Conservation (phyloP, 2,329 filamentous ascomycete genomes). For the Cladobotryum protrusum region DNA sequence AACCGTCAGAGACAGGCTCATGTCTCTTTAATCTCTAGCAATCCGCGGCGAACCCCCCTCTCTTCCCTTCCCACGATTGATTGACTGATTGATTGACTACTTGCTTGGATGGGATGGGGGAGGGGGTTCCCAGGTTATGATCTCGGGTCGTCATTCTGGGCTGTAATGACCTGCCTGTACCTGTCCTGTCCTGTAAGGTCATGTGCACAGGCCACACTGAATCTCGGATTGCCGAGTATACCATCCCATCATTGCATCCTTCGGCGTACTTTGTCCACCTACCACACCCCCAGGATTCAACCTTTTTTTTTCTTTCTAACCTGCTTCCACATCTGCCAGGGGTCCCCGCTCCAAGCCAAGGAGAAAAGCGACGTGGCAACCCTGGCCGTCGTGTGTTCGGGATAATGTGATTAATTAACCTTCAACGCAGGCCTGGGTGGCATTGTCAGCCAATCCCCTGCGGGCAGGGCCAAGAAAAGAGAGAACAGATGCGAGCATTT, state of each 20-base stretch:
- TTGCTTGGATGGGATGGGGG: background rate
- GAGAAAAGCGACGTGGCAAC: conserved; percentile 6
- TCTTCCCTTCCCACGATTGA: too few relatives aligned
- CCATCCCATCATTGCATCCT: too few relatives aligned
- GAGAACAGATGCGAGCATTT: background rate
- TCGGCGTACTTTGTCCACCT: background rate
- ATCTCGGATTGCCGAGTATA: conserved; percentile 12
- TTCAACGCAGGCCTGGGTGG: conserved; percentile 3
- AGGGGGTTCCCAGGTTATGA: background rate
- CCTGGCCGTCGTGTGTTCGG: conserved; percentile 7
- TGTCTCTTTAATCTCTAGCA: background rate
- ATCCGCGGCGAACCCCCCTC: too few relatives aligned
- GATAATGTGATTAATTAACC: conserved; percentile 9
- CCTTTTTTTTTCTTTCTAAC: background rate
- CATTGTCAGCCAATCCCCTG: conserved; percentile 9
- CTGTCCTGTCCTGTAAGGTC: background rate
- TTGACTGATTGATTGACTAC: too few relatives aligned
- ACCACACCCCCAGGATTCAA: background rate
- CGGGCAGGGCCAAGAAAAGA: background rate
- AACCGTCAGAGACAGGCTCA: background rate
- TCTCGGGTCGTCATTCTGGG: background rate
- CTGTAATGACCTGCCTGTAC: background rate
- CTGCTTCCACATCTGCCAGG: background rate
- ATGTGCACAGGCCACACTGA: conserved; percentile 15
- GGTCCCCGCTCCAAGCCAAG: conserved; percentile 4